Base-by-base conservation (phyloP, 768 basidiomycete species). In the Lactarius deliciosus region DNA sequence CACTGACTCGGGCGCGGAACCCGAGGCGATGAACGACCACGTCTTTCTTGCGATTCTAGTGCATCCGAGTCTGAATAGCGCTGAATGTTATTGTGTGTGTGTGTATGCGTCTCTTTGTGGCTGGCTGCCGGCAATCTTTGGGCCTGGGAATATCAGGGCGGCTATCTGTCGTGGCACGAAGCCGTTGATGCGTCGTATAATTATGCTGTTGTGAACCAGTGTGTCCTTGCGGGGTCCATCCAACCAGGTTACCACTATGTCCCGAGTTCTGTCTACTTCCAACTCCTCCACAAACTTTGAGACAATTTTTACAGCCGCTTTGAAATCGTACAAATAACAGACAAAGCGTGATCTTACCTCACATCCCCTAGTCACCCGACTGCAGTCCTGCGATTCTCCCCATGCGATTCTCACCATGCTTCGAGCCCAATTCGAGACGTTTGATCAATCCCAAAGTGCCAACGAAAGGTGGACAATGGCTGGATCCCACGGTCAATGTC, bases 311-410 rank as follows among this genome's bases (percentile, higher is more conserved):
- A 5, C 45, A 2, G 45, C 45, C 0, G 45, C 45, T 47, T 47
- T 47, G n/a, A 47, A n/a, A 22, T n/a, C n/a, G 45, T 47, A 47
- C 45, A 47, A 47, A 47, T 10, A 47, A n/a, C 45, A 22, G n/a
- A 47, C 45, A 13, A 47, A 47, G 45, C 45, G n/a, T n/a, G 45
- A 47, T 11, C n/a, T 47, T 47, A 20, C 11, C n/a, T 47, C n/a
- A n/a, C n/a, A 47, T 47, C 45, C 10, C n/a, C 11, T 47, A 4
- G 45, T 8, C 45, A 22, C n/a, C n/a, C 9, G 10, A 10, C n/a
- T 47, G 45, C 45, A 47, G n/a, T 47, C 45, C 4, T 47, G 45
- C 45, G 45, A 47, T n/a, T 47, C 45, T 47, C 45, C 45, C n/a
- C 3, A 11, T 47, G 45, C n/a, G 4, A 22, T 47, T 22, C 2